Conservation (phyloP, 495 filamentous ascomycete genomes). For the Penicillium ucsense region DNA sequence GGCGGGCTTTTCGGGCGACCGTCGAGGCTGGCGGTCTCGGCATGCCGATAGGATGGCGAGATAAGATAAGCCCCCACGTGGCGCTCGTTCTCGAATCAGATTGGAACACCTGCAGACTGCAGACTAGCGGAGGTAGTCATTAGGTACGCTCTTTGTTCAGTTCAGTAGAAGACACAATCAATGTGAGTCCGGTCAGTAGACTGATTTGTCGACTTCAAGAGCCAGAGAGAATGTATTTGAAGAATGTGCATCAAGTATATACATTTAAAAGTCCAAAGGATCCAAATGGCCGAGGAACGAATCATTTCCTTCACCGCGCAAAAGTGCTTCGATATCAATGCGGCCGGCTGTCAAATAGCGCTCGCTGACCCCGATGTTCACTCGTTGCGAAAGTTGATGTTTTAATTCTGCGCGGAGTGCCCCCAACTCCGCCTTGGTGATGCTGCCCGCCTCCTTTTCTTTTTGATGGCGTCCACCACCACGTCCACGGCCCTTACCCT, state of each 20-base stretch:
- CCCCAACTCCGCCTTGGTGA: conserved; percentile 63
- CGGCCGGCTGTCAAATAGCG: conserved; percentile 72
- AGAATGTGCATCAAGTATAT: too few species aligned
- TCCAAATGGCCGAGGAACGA: conserved; percentile 57
- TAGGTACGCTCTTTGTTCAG: neutral
- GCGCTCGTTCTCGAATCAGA: neutral
- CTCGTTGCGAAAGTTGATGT: conserved; percentile 54
- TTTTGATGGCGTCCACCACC: conserved; percentile 62
- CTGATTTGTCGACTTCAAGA: neutral
- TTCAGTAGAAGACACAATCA: neutral
- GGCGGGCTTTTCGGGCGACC: conserved; percentile 6
- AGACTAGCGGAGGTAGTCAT: too few species aligned
- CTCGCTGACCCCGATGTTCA: conserved; percentile 90
- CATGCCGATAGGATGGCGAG: conserved; percentile 8
- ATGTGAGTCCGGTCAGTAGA: neutral
- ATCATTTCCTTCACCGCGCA: conserved; percentile 50
- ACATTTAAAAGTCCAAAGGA: conserved; percentile 32
- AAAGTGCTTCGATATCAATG: conserved; percentile 71
- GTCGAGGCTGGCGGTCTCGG: conserved; percentile 12
- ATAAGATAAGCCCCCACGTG: conserved; percentile 1
- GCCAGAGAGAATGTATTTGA: neutral
- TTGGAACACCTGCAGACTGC: too few species aligned
- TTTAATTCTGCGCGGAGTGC: conserved; percentile 34
- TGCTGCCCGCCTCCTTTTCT: conserved; percentile 56
- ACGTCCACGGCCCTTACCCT: conserved; percentile 55